phyloP scores from a whole-genome alignment of 129 eudicot species.

The Flaveria trinervia region DNA sequence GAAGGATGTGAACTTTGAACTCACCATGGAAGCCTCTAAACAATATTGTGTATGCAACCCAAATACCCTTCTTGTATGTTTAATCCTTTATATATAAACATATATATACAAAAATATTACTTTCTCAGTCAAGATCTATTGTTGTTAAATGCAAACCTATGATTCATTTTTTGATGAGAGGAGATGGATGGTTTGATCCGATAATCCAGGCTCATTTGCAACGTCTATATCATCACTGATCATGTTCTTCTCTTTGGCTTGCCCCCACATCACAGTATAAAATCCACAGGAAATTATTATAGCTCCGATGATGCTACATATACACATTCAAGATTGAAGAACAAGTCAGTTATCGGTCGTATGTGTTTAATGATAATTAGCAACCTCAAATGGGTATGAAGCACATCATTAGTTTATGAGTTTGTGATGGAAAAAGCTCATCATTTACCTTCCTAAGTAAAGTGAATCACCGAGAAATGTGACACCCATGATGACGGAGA shows the following conservation, averaged over 20 bases:
- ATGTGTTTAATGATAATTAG: too few relatives aligned
- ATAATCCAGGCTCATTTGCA: conserved; percentile 25
- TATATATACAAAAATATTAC: too few relatives aligned
- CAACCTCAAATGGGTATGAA: too few relatives aligned
- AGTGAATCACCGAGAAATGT: conserved; percentile 37
- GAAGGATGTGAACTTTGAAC: too few relatives aligned
- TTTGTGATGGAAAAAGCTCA: neutral
- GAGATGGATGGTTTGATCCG: conserved; percentile 18
- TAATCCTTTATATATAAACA: too few relatives aligned
- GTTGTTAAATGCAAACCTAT: neutral
- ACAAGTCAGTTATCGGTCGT: neutral
- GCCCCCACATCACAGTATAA: conserved; percentile 34
- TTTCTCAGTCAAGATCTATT: too few relatives aligned
- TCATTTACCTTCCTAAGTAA: conserved; percentile 34
- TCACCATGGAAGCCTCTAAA: too few relatives aligned
- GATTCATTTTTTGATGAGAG: conserved; percentile 20
- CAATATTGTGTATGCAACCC: too few relatives aligned
- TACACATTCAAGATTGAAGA: conserved; percentile 10
- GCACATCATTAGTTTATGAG: too few relatives aligned
- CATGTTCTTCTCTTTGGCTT: conserved; percentile 24
- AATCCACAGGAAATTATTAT: conserved; percentile 16
- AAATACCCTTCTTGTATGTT: too few relatives aligned
- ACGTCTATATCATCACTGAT: neutral
- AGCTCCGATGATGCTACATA: conserved; percentile 30
- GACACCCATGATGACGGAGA: conserved; percentile 30